Evolutionary conservation across 495 filamentous ascomycete genomes (phyloP).

Genomic region (Hypoxylon subgilvum): DNA sequence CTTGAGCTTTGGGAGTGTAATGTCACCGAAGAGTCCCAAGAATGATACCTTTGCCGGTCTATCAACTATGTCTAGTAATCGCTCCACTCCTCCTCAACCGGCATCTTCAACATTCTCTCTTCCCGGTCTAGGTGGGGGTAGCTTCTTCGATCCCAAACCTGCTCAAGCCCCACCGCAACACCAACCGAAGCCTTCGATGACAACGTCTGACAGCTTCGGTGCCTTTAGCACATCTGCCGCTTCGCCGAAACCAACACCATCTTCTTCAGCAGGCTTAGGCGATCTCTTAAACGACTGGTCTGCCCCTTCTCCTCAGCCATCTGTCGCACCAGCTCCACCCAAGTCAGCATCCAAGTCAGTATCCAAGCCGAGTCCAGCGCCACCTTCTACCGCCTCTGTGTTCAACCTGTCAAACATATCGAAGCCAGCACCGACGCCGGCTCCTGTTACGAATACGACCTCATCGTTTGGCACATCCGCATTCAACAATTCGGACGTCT

Average conservation of each 20-base stretch:
- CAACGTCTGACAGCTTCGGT: slow-evolving; percentile 56
- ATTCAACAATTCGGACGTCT: slow-evolving; percentile 54
- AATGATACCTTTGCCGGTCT: slow-evolving; percentile 77
- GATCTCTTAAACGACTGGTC: slow-evolving; percentile 89
- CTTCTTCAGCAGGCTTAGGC: slow-evolving; percentile 60
- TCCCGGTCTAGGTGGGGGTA: slow-evolving; percentile 66
- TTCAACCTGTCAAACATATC: slow-evolving; percentile 81
- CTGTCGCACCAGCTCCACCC: slow-evolving; percentile 52
- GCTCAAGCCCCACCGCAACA: slow-evolving; percentile 57
- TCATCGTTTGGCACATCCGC: slow-evolving; percentile 46
- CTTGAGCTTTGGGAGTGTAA: slow-evolving; percentile 69
- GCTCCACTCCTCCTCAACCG: slow-evolving; percentile 61
- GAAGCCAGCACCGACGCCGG: slow-evolving; percentile 48
- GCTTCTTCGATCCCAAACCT: slow-evolving; percentile 81
- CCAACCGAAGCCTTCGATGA: slow-evolving; percentile 54
- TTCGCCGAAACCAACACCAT: slow-evolving; percentile 53
- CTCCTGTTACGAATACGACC: slow-evolving; percentile 41
- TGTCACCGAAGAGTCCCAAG: slow-evolving; percentile 59
- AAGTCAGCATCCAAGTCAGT: slow-evolving; percentile 47
- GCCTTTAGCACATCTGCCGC: slow-evolving; percentile 60
- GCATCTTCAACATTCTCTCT: slow-evolving; percentile 60
- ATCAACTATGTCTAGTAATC: slow-evolving; percentile 62
- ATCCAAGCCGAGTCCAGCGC: too few relatives aligned
- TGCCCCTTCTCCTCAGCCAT: slow-evolving; percentile 57
- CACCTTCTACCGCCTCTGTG: slow-evolving; percentile 61